Evolutionary conservation across 345 rosid genomes (phyloP), one percentile per base, ranked within the genome.

Genomic region (Carallia pectinifolia): DNA sequence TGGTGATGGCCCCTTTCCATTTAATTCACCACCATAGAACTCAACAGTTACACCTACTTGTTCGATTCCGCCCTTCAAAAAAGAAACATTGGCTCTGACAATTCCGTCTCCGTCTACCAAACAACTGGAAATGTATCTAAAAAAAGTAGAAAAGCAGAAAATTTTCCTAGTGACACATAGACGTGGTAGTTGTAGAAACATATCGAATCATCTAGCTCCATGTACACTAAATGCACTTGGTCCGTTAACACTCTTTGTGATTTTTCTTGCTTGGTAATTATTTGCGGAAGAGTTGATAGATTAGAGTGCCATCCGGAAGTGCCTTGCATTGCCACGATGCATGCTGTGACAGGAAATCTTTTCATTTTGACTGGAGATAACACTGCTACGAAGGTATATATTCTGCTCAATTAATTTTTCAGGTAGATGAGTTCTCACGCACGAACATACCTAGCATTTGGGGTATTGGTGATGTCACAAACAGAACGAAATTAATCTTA

Each of bases 391-490:
- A 33, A 17, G 5, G 19, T 48, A 64, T 64, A 7, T 18, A 23
- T 23, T 23, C 23, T 23, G 23, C 1, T 47, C 15, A 1, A 27
- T 54, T 65, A 69, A 68, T 62, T 76, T 58, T 82, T 84, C 89
- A 96, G 99, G 98, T 96, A 23, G 92, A 90, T 56, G 98, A 92
- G 81, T 84, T 81, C 76, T 96, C 99, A 30, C 74, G 90, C 74
- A 92, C 97, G 40, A 92, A 84, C 31, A 64, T 96, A 74, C 97
- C 96, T 58, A 96, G 91, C 74, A 89, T 96, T 74, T 96, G 98
- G 98, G 99, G 97, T 65, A 82, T 92, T 64, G 99, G 98, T 71
- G 99, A 96, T 85, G 99, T 89, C 56, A 96, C 99, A 73, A 90
- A 96, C 82, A 81, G 99, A 62, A 88, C 92, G 77, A 96, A 92